Percentiles rank a stretch among this genome's conserved stretches.
phyloP scores from a whole-genome alignment of 202 grass and related monocot species.

The Bolboschoenoplectus hybrid region DNA sequence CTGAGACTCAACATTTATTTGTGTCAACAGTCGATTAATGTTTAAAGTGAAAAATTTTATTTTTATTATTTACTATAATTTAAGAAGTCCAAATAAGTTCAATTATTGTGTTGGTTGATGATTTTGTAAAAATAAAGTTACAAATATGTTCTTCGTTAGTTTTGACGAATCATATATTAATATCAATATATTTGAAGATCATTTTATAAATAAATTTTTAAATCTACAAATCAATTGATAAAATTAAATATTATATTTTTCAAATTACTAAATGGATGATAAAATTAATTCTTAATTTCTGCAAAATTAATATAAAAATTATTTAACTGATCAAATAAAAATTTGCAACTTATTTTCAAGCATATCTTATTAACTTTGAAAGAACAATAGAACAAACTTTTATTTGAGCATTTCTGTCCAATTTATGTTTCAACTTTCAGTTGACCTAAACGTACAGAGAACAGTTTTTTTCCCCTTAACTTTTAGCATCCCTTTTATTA shows the following conservation, averaged over 20 bases:
- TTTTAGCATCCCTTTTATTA: not conserved
- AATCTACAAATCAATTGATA: not conserved
- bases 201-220: no score
- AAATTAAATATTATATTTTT: not conserved
- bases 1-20: not conserved
- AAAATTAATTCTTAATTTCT: not conserved
- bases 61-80: no score
- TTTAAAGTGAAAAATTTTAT: no score
- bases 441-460: not conserved
- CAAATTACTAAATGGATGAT: not conserved
- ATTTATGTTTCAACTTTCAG: not conserved
- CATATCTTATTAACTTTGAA: not conserved
- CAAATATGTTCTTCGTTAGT: no score
- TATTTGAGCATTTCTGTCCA: not conserved
- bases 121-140: no score
- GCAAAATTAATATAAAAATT: not conserved
- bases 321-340: not conserved
- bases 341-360: not conserved
- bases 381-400: not conserved
- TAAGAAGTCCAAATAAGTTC: no score
- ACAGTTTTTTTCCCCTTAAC: not conserved
- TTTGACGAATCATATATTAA: no score
- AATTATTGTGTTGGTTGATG: no score
- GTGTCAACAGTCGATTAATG: no score
- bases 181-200: no score